Base-by-base conservation (phyloP, 139 green algal species). In the Tetradesmus obliquus region DNA sequence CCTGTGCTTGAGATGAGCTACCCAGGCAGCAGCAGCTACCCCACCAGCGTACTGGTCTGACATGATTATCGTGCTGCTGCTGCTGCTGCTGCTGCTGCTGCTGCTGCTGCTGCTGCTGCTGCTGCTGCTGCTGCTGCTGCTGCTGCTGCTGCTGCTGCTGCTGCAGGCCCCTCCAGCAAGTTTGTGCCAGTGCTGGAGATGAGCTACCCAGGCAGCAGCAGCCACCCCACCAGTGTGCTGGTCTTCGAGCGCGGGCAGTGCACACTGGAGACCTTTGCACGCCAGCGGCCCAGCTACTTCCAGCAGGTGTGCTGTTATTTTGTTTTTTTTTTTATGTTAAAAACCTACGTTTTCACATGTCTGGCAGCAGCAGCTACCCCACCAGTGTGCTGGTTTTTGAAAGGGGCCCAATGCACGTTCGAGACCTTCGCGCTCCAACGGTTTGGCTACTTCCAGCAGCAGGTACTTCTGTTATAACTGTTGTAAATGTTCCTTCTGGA, bases 181-280 rank as follows among this genome's bases (percentile, higher is more conserved):
- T 84, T 55, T 69, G 81, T 86, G 51, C 45, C 81, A 32, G 15
- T 66, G 53, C 81, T 86, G 9, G 81, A 86, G 81, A 86, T 86
- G 81, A 69, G 19, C 10, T 86, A 86, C 55, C 81, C 81, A 9
- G 81, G 81, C 51, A 86, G 22, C n/a, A 13, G 13, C 2, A 2
- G 51, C 81, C 69, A 55, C 81, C 81, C 81, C 20, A 86, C 81
- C 8, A 53, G 17, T 10, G 81, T 86, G 9, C 51, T 86, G 81
- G 81, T 86, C 51, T 86, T 86, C 32, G 54, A 86, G 51, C 81
- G 81, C 12, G 81, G 81, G 17, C 81, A 86, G 51, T 86, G 81
- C 81, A 86, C 81, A n/a, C 55, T 86, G 10, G 81, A 86, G 53
- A 24, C 81, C 15, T 86, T 86, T 69, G 81, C 81, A 5, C 24